These are phyloP conservation scores for Phoma sp. DNA, from an alignment of 2,329 filamentous ascomycete species.

Conservation along the genomic window DNA sequence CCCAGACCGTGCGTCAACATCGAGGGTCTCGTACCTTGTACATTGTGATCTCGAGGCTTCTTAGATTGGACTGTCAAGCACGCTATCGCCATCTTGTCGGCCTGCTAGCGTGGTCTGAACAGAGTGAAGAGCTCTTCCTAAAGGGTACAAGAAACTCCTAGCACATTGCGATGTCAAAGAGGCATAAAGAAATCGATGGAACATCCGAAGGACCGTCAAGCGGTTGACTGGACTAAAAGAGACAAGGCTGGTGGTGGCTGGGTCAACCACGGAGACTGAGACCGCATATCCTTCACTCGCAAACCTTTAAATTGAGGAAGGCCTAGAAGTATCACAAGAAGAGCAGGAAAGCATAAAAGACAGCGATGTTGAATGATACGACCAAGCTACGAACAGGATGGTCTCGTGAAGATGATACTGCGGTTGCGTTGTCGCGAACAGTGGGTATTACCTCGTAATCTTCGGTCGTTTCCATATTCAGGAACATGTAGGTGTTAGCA, in stretches of 20 bases:
- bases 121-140: background rate
- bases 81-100: no score
- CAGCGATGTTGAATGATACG: background rate
- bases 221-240: background rate
- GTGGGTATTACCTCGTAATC: no score
- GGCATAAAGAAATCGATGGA: background rate
- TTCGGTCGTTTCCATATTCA: no score
- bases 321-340: background rate
- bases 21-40: no score
- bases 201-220: background rate
- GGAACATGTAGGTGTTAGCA: no score
- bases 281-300: background rate
- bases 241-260: background rate
- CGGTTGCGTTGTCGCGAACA: no score
- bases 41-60: no score
- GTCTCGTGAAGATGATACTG: no score
- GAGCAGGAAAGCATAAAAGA: background rate
- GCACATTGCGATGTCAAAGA: slow-evolving; percentile 12
- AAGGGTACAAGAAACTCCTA: slow-evolving; percentile 17
- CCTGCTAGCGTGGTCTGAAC: no score
- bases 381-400: no score
- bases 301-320: no score
- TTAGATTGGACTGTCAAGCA: no score
- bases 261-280: slow-evolving; percentile 9
- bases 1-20: background rate